Evolutionary conservation across 805 yeast species (phyloP).

Genomic region (Nadsonia fulvescens): DNA sequence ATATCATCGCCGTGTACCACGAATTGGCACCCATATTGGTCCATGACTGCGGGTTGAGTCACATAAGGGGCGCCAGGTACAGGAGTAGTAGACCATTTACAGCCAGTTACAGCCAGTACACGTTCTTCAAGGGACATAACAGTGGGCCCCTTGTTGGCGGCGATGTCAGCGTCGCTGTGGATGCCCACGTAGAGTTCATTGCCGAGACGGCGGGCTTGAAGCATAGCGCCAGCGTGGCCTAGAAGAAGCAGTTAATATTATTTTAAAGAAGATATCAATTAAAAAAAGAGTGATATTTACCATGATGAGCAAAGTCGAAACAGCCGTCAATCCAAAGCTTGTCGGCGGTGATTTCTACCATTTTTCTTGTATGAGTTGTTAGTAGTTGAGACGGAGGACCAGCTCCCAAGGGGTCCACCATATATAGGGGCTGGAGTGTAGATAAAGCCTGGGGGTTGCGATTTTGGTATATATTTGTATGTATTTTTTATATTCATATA

Average conservation of each 20-base stretch:
- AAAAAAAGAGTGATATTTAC: conserved; percentile 21
- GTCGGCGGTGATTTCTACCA: conserved; percentile 9
- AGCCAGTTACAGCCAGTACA: conserved; percentile 67
- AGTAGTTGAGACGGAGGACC: too few species aligned
- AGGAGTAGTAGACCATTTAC: conserved; percentile 69
- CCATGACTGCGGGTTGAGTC: conserved; percentile 70
- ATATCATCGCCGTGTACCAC: conserved; percentile 99
- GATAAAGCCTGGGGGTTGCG: too few species aligned
- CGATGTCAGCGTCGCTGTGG: conserved; percentile 79
- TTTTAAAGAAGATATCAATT: neutral
- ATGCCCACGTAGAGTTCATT: conserved; percentile 67
- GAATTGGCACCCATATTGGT: conserved; percentile 52
- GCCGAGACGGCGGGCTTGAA: conserved; percentile 80
- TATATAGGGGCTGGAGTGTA: too few species aligned
- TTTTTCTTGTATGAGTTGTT: too few species aligned
- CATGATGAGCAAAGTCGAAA: conserved; percentile 95
- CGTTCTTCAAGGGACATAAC: conserved; percentile 79
- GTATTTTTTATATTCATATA: too few species aligned
- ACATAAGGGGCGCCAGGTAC: conserved; percentile 82
- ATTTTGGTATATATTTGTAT: too few species aligned
- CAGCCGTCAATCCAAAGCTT: conserved; percentile 95
- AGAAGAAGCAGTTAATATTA: conserved; percentile 1
- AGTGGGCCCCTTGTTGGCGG: conserved; percentile 74
- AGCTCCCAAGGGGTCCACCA: too few species aligned
- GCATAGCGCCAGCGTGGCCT: conserved; percentile 86